These are phyloP conservation scores for Penicillium mononematosum DNA, from an alignment of 495 filamentous ascomycete species.

Conservation along the genomic window DNA sequence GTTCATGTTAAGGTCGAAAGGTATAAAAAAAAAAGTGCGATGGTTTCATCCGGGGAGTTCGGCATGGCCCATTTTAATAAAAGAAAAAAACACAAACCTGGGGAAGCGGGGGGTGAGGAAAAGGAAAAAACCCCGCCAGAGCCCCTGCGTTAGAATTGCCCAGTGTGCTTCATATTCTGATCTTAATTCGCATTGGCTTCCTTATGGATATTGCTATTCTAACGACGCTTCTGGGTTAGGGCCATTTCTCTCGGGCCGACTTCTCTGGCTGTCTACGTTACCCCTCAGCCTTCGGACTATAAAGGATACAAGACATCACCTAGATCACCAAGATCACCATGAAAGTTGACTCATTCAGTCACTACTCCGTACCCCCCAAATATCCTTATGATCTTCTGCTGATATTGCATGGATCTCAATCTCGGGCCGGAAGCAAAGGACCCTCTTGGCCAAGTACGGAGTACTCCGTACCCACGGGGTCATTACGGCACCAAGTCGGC, in stretches of 20 bases:
- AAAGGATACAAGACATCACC: background rate
- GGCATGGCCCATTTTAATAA: background rate
- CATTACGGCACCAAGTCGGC: background rate
- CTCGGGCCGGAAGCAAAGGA: constrained; percentile 3
- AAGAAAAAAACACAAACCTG: constrained; percentile 15
- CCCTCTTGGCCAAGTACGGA: background rate
- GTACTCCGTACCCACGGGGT: no score
- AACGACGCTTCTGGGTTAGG: background rate
- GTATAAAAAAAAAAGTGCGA: background rate
- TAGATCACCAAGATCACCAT: background rate
- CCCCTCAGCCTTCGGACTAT: background rate
- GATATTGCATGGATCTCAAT: background rate
- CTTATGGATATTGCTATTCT: background rate
- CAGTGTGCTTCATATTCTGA: background rate
- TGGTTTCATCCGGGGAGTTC: background rate
- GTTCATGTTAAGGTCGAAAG: constrained; percentile 11
- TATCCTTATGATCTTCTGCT: background rate
- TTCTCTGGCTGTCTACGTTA: background rate
- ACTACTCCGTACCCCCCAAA: background rate
- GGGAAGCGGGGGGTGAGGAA: constrained; percentile 20
- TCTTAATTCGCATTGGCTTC: background rate
- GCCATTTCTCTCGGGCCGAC: constrained; percentile 8
- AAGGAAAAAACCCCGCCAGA: constrained; percentile 19
- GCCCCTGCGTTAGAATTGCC: constrained; percentile 15
- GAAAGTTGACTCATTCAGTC: background rate